Conservation (phyloP, 2,329 filamentous ascomycete genomes). For the Camillea tinctor region DNA sequence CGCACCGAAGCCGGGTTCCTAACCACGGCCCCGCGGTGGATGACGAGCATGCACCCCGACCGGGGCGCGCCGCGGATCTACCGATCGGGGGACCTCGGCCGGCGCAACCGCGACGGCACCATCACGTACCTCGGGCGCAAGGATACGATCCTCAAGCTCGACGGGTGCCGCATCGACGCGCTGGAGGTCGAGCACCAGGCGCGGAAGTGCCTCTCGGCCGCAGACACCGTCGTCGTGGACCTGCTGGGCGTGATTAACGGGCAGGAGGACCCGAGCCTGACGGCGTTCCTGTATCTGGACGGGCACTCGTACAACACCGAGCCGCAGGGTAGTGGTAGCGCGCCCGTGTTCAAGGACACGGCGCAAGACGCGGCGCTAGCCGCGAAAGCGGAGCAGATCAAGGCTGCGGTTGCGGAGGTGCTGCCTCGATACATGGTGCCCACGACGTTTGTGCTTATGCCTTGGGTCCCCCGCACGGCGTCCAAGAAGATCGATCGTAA, state of each 20-base stretch:
- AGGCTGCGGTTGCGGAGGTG: conserved; percentile 10
- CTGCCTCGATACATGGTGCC: conserved; percentile 20
- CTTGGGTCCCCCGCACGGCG: conserved; percentile 15
- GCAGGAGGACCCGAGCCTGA: conserved; percentile 16
- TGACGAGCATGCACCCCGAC: conserved; percentile 10
- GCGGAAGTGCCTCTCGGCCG: conserved; percentile 15
- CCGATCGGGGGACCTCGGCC: conserved; percentile 14
- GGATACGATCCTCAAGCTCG: conserved; percentile 17
- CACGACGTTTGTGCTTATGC: conserved; percentile 17
- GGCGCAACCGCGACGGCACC: conserved; percentile 13
- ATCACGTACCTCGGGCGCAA: conserved; percentile 15
- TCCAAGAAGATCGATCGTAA: conserved; percentile 19
- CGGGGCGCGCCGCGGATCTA: conserved; percentile 11
- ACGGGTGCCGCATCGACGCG: conserved; percentile 18
- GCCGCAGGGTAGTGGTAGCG: background rate
- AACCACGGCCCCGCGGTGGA: conserved; percentile 7
- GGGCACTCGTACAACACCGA: conserved; percentile 11
- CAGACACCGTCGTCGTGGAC: conserved; percentile 17
- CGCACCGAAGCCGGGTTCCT: conserved; percentile 15
- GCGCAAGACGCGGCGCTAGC: conserved; percentile 8
- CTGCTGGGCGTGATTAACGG: conserved; percentile 14
- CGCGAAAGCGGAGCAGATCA: conserved; percentile 13
- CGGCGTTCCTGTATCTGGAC: conserved; percentile 17
- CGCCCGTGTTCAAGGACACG: conserved; percentile 13
- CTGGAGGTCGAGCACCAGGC: conserved; percentile 19